These are phyloP conservation scores for Colletotrichum theobromicola DNA, from an alignment of 2,329 filamentous ascomycete genomes.

Conservation along the genomic window DNA sequence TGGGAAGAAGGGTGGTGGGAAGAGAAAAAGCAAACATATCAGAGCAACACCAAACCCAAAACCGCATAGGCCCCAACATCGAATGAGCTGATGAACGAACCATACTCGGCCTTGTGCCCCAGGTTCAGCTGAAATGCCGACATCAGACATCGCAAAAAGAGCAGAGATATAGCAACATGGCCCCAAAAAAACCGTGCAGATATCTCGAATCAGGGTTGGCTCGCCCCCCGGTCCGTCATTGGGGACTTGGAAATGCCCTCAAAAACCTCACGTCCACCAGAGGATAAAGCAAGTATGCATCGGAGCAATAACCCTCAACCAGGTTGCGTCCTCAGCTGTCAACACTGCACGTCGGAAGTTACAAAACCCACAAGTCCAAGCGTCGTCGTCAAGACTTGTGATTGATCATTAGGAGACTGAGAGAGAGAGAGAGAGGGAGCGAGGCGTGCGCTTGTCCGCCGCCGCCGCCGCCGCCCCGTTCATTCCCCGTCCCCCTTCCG, in stretches of 20 bases:
- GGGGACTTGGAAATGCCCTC: background rate
- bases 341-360: background rate
- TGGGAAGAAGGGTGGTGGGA: background rate
- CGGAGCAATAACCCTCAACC: background rate
- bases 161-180: background rate
- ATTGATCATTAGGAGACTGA: background rate
- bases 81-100: constrained; percentile 13
- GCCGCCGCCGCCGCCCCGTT: too few relatives aligned
- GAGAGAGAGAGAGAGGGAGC: too few relatives aligned
- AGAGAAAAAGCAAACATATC: constrained; percentile 13
- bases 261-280: background rate
- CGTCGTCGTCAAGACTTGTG: background rate
- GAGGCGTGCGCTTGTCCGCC: background rate
- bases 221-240: background rate
- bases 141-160: background rate
- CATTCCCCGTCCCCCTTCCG: background rate
- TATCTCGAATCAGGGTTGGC: background rate
- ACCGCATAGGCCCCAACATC: background rate
- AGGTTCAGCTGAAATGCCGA: background rate
- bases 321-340: background rate
- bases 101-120: background rate
- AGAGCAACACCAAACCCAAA: background rate
- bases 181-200: background rate
- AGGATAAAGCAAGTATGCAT: background rate
- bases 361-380: background rate